Evolutionary conservation across 1,284 basidiomycete genomes (phyloP).

Genomic region (Moniliophthora roreri): DNA sequence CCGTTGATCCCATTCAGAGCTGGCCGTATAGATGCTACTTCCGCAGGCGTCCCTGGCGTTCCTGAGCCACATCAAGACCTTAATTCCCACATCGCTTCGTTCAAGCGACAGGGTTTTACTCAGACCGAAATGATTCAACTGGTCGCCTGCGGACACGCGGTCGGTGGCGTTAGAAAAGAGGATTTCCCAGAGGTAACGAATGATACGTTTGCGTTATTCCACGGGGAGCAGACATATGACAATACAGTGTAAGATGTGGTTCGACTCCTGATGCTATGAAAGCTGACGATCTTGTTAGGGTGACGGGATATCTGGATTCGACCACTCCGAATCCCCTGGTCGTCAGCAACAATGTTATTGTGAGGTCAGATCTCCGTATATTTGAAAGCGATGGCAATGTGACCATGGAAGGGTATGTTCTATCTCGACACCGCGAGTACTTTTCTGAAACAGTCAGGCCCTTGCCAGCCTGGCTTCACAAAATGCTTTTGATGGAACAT

Average conservation of each 20-base stretch:
- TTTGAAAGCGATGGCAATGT: slow-evolving; percentile 35
- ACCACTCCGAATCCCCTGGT: slow-evolving; percentile 36
- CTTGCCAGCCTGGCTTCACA: not conserved
- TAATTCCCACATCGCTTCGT: slow-evolving; percentile 29
- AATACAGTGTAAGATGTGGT: slow-evolving; percentile 30
- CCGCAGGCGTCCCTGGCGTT: slow-evolving; percentile 30
- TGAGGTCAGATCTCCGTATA: slow-evolving; percentile 36
- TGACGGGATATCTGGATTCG: slow-evolving; percentile 35
- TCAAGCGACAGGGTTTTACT: slow-evolving; percentile 37
- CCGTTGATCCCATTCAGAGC: slow-evolving; percentile 37
- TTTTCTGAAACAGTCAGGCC: too few relatives aligned
- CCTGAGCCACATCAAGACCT: slow-evolving; percentile 35
- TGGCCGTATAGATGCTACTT: slow-evolving; percentile 34
- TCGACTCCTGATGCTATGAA: not conserved
- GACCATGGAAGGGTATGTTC: slow-evolving; percentile 31
- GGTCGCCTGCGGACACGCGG: slow-evolving; percentile 40
- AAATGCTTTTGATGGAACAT: slow-evolving; percentile 8
- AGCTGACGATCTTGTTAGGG: slow-evolving; percentile 20
- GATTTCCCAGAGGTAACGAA: slow-evolving; percentile 37
- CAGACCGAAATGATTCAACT: slow-evolving; percentile 40
- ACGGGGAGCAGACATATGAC: slow-evolving; percentile 24
- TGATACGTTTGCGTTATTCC: slow-evolving; percentile 25
- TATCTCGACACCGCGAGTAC: not conserved
- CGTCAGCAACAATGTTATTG: slow-evolving; percentile 30
- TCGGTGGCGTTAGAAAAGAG: slow-evolving; percentile 31